Conservation (phyloP, 2,329 filamentous ascomycete species). For the Aureobasidium uvarum region DNA sequence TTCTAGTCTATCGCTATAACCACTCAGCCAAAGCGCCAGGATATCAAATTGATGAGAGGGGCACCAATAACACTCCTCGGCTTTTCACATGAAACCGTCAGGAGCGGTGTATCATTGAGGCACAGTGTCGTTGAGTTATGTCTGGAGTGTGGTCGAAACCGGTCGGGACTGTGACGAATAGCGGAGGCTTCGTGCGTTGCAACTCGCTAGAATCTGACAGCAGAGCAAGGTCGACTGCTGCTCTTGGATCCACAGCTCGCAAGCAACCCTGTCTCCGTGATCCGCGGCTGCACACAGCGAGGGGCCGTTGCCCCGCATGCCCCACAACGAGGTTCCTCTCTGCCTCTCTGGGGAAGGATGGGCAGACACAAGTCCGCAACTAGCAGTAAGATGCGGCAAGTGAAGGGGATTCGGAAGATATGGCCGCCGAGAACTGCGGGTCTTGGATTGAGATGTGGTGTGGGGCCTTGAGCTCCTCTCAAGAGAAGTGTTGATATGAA, state of each 20-base stretch:
- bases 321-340: slow-evolving; percentile 8
- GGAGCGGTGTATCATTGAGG: background rate
- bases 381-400: slow-evolving; percentile 10
- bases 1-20: slow-evolving; percentile 26
- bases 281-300: slow-evolving; percentile 4
- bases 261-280: background rate
- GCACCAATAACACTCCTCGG: too few relatives aligned
- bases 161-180: background rate
- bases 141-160: background rate
- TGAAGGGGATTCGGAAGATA: background rate
- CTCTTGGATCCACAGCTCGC: background rate
- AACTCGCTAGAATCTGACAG: background rate
- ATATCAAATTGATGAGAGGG: too few relatives aligned
- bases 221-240: background rate
- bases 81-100: too few relatives aligned
- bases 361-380: background rate
- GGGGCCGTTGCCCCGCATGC: slow-evolving; percentile 23
- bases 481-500: slow-evolving; percentile 1
- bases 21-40: slow-evolving; percentile 24
- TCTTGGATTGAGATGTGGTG: background rate
- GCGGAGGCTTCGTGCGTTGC: background rate
- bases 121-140: background rate
- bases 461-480: background rate
- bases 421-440: slow-evolving; percentile 6
- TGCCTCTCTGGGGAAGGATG: slow-evolving; percentile 12